Conservation (phyloP, 768 basidiomycete species). For the Lactarius hatsudake region DNA sequence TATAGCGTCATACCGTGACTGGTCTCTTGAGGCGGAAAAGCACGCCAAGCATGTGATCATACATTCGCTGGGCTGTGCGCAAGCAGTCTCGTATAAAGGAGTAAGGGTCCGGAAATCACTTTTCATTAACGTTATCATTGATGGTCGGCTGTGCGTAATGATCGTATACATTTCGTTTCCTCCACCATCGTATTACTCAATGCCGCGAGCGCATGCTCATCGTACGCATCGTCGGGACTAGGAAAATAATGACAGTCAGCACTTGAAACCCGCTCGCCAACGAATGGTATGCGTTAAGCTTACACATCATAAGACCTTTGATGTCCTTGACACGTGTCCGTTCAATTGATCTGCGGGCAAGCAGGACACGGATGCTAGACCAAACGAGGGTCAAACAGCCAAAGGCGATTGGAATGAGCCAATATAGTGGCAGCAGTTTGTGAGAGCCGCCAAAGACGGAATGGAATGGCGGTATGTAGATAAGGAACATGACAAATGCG, state of each 20-base stretch:
- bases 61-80: not conserved
- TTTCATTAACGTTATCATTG: constrained; percentile 4
- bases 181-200: not conserved
- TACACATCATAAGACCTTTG: constrained; percentile 70
- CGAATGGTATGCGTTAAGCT: constrained; percentile 32
- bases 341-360: constrained; percentile 55
- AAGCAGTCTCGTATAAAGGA: not conserved
- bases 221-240: constrained; percentile 48
- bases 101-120: not conserved
- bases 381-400: constrained; percentile 54
- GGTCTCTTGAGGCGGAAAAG: not conserved
- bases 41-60: not conserved
- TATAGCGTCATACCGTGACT: not conserved
- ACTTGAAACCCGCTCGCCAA: not conserved
- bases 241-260: constrained; percentile 23
- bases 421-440: constrained; percentile 59
- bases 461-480: constrained; percentile 67
- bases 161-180: constrained; percentile 2
- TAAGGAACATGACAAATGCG: constrained; percentile 61
- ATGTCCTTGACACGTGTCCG: constrained; percentile 60
- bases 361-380: constrained; percentile 56
- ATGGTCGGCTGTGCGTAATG: not conserved
- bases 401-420: constrained; percentile 63
- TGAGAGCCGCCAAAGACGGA: constrained; percentile 64
- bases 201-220: constrained; percentile 32